Conservation (phyloP, 495 filamentous ascomycete genomes). For the Penicillium goetzii region DNA sequence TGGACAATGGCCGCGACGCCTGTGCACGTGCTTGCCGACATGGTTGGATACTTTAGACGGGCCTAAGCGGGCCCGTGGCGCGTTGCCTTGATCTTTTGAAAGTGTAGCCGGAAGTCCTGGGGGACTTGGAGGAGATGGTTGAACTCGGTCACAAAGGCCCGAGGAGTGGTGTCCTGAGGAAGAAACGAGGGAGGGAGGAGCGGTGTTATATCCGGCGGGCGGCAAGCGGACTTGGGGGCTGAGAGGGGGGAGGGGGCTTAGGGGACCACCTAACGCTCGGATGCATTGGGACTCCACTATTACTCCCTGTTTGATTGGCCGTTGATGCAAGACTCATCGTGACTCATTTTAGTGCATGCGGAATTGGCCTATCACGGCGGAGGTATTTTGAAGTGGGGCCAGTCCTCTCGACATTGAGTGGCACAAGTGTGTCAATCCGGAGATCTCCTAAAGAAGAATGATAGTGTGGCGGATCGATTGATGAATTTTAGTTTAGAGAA, state of each 20-base stretch:
- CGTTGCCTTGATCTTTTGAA: constrained; percentile 3
- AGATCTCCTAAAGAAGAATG: constrained; percentile 1
- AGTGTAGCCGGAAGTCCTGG: background rate
- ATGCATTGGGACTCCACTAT: constrained; percentile 6
- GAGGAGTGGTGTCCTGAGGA: constrained; percentile 34
- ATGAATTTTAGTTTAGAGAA: background rate
- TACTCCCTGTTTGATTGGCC: constrained; percentile 19
- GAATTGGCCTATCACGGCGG: background rate
- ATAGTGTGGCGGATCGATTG: background rate
- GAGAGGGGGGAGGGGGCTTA: background rate
- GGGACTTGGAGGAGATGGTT: background rate
- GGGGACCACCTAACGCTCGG: constrained; percentile 11
- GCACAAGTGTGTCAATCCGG: background rate
- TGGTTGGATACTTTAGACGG: constrained; percentile 35
- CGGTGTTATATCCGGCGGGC: constrained; percentile 17
- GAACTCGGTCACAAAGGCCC: constrained; percentile 24
- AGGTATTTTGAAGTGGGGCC: background rate
- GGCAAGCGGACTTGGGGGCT: background rate
- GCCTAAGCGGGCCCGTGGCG: constrained; percentile 38
- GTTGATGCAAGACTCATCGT: constrained; percentile 29
- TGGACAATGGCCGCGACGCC: constrained; percentile 29
- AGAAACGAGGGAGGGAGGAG: constrained; percentile 14
- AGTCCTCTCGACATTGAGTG: background rate
- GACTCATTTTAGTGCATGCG: constrained; percentile 37
- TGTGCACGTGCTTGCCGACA: constrained; percentile 29